phyloP scores from a whole-genome alignment of 768 basidiomycete genomes.

The Lentinula boryana region DNA sequence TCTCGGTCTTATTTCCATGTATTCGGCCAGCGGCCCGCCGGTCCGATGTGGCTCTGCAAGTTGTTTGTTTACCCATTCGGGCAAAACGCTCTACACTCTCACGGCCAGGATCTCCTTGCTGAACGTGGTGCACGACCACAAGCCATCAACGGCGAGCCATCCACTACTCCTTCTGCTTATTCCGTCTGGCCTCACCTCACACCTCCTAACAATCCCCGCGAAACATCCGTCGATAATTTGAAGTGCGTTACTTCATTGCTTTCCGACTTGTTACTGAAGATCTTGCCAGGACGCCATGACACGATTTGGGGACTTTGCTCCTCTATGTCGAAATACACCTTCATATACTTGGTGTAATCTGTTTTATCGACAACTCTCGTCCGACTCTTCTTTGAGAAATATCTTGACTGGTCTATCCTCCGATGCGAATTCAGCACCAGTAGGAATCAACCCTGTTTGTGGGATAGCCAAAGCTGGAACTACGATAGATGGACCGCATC shows the following conservation, averaged over 20 bases:
- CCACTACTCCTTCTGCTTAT: neutral
- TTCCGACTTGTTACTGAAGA: neutral
- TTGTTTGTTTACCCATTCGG: neutral
- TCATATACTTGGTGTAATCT: constrained; percentile 93
- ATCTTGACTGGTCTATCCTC: constrained; percentile 36
- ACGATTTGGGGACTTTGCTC: constrained; percentile 68
- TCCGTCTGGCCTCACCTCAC: neutral
- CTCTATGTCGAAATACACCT: constrained; percentile 62
- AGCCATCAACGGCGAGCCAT: neutral
- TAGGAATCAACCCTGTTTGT: constrained; percentile 80
- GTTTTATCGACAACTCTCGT: constrained; percentile 68
- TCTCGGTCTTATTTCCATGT: too few relatives aligned
- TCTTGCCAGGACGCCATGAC: constrained; percentile 26
- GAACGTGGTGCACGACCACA: neutral
- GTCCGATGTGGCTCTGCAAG: too few relatives aligned
- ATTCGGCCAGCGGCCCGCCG: too few relatives aligned
- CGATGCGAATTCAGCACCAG: constrained; percentile 51
- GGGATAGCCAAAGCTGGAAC: constrained; percentile 62
- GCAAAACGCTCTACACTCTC: neutral
- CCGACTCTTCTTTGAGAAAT: constrained; percentile 18
- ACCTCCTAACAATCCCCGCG: too few relatives aligned
- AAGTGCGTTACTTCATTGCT: neutral
- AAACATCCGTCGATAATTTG: neutral
- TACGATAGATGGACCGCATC: constrained; percentile 30
- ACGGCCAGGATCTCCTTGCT: neutral